Conservation (phyloP, 139 green algal genomes). For the Micractinium sp. region DNA sequence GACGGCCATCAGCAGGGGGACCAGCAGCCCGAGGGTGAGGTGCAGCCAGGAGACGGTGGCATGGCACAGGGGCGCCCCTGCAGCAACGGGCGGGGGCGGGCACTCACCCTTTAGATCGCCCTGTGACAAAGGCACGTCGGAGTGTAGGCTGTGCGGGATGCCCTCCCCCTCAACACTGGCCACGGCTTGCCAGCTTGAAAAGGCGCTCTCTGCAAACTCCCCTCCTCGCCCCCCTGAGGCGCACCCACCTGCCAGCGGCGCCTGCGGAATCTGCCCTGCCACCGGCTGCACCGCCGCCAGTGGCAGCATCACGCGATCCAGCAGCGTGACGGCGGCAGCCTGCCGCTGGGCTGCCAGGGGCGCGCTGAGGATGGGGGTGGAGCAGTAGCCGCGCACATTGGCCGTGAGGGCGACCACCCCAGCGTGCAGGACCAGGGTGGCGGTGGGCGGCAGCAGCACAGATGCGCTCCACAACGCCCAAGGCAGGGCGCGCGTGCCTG, state of each 20-base stretch:
- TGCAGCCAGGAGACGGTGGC: background rate
- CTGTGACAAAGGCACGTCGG: too few relatives aligned
- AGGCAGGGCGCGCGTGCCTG: background rate
- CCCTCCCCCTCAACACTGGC: too few relatives aligned
- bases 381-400: background rate
- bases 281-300: background rate
- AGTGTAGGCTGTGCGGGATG: too few relatives aligned
- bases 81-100: background rate
- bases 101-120: too few relatives aligned
- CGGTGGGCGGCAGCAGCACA: background rate
- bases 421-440: background rate
- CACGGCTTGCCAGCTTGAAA: too few relatives aligned
- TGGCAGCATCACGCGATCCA: background rate
- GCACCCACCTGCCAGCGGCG: too few relatives aligned
- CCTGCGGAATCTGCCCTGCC: background rate
- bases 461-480: background rate
- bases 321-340: background rate
- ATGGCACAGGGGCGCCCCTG: background rate
- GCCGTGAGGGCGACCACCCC: background rate
- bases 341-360: background rate
- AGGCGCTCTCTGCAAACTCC: too few relatives aligned
- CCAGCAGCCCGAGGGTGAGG: background rate
- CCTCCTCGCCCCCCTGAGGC: too few relatives aligned
- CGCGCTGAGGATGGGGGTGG: background rate
- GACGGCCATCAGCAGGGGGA: background rate